Percentiles rank a stretch among this genome's conserved stretches.
These are phyloP conservation scores for Logfia minima DNA, from an alignment of 129 eudicot genomes.

Conservation along the genomic window DNA sequence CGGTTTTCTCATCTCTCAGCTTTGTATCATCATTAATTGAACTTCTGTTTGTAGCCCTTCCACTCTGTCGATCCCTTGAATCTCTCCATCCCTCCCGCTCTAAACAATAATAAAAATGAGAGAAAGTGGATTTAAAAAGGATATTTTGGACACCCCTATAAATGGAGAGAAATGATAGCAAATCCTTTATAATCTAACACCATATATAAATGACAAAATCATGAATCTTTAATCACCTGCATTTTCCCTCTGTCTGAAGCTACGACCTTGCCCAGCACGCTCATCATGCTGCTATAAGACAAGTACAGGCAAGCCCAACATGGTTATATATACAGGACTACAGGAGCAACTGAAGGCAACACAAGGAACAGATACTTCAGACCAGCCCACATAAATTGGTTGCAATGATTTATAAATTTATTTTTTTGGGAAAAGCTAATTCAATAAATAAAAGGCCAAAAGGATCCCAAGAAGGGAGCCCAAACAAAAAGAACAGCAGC, in stretches of 20 bases:
- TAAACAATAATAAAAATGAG: conserved; percentile 24
- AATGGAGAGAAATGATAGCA: neutral
- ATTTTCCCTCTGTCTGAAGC: conserved; percentile 55
- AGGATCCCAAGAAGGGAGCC: no score
- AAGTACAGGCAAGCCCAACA: conserved; percentile 7
- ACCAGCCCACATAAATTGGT: conserved; percentile 29
- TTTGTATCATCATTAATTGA: conserved; percentile 23
- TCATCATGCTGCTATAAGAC: conserved; percentile 63
- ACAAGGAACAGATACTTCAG: conserved; percentile 52
- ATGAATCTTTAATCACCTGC: conserved; percentile 44
- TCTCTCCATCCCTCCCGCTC: conserved; percentile 83
- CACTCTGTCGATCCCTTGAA: conserved; percentile 46
- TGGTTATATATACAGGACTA: conserved; percentile 10
- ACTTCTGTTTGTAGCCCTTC: conserved; percentile 32
- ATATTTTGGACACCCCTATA: neutral
- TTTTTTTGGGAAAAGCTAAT: no score
- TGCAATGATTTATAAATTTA: neutral
- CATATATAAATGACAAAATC: conserved; percentile 2
- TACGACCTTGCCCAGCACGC: conserved; percentile 46
- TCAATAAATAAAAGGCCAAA: no score
- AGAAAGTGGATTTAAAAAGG: neutral
- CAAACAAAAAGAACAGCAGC: neutral
- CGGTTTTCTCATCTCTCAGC: conserved; percentile 44
- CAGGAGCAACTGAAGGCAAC: conserved; percentile 24
- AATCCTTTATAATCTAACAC: neutral